These are phyloP conservation scores for Puccinia polysora DNA, from an alignment of 1,284 basidiomycete species.

Conservation along the genomic window DNA sequence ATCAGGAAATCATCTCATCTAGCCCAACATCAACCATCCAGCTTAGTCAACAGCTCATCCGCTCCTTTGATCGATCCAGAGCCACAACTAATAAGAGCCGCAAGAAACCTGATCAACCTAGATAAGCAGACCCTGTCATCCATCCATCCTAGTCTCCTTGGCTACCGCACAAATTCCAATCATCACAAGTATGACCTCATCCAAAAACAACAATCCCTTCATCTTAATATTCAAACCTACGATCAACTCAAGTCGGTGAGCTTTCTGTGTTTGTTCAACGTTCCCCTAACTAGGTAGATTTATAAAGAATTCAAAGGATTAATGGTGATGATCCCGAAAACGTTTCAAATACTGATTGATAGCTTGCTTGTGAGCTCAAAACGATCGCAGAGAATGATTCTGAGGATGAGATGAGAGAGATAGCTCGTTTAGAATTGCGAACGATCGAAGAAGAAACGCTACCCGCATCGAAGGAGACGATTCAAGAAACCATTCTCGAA, in stretches of 20 bases:
- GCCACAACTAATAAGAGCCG: background rate
- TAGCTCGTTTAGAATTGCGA: slow-evolving; percentile 9
- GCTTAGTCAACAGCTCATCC: too few species aligned
- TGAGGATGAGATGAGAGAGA: slow-evolving; percentile 27
- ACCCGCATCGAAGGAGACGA: background rate
- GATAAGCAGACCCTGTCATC: background rate
- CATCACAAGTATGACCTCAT: slow-evolving; percentile 2
- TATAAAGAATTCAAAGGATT: background rate
- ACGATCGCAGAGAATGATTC: slow-evolving; percentile 15
- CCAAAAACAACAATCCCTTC: slow-evolving; percentile 4
- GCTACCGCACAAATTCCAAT: too few species aligned
- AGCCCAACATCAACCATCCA: too few species aligned
- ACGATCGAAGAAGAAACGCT: background rate
- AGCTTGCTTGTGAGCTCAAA: slow-evolving; percentile 35
- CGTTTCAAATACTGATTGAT: slow-evolving; percentile 11
- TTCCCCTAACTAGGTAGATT: background rate
- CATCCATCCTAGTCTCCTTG: background rate
- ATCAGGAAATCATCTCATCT: too few species aligned
- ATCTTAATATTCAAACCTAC: background rate
- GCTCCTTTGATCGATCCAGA: too few species aligned
- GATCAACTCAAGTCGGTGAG: slow-evolving; percentile 9
- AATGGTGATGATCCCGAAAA: slow-evolving; percentile 8
- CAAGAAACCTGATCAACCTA: slow-evolving; percentile 1
- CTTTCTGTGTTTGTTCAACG: background rate
- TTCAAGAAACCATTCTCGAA: slow-evolving; percentile 59